Evolutionary conservation across 2,329 filamentous ascomycete genomes (phyloP), one percentile per base, ranked within the genome.

Genomic region (Aspergillus pseudoglaucus): DNA sequence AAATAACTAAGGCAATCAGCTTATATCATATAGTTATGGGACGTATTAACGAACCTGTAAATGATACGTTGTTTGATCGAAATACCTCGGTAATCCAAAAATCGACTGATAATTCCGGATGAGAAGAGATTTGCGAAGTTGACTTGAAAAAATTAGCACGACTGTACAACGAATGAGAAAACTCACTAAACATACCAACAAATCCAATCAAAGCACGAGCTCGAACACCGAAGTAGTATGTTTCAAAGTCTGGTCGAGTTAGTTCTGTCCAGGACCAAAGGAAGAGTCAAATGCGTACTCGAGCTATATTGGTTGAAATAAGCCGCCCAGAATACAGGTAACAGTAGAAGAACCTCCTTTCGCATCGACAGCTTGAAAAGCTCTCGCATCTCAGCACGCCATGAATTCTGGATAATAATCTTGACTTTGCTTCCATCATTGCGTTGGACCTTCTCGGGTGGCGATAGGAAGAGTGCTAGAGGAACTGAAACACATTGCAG

Each of bases 161-260:
- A 12, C 25, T 30, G 9, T 12, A n/a, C n/a, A n/a, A n/a, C 25
- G 4, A 30, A 30, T 20, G 6, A n/a, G 15, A 10, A 18, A 35
- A 25, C 2, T 33, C 6, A 3, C 12, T 1, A 45, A 12, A 59
- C 55, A 22, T 52, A 60, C 59, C 47, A 51, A 75, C 64, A 45
- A 77, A 74, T 2, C 72, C 73, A 14, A 75, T 76, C 2, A 77
- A 55, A 1, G 73, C 73, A 18, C 74, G 70, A 1, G 73, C 72
- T 3, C 74, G 65, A 3, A 76, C 68, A 20, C 69, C 69, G 27
- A 74, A 74, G 49, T 74, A 74, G 50, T 73, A 77, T 0, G 74
- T 69, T 46, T 76, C 69, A 52, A 78, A 79, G 54, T 77, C 76
- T 43, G 1, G 5, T 17, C 1, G 10, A 6, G 18, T 58, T 20